Evolutionary conservation across 331 rosid species (phyloP).

Genomic region (Spiraea crenata): DNA sequence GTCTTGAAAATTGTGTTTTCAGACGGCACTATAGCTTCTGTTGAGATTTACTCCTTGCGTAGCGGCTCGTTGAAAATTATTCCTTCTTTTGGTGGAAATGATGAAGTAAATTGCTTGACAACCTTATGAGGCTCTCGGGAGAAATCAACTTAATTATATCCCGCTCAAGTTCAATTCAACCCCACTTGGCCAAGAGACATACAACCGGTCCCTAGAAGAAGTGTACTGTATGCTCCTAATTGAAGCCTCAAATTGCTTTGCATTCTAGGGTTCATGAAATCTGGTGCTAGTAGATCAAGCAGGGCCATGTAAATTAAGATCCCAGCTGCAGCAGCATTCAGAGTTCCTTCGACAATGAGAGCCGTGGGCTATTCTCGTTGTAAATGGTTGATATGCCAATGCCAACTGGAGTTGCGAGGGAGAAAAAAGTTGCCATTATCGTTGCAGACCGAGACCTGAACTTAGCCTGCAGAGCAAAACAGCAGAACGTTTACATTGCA

Average conservation of each 20-base stretch:
- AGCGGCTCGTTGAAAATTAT: too few relatives aligned
- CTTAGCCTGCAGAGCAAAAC: conserved; percentile 14
- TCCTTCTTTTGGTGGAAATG: not conserved
- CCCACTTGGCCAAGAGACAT: conserved; percentile 76
- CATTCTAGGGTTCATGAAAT: conserved; percentile 62
- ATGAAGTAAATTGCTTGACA: too few relatives aligned
- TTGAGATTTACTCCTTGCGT: too few relatives aligned
- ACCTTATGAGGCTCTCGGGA: too few relatives aligned
- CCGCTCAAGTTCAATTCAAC: conserved; percentile 26
- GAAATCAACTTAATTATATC: not conserved
- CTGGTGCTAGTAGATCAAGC: conserved; percentile 75
- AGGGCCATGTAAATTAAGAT: conserved; percentile 73
- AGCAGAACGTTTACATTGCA: not conserved
- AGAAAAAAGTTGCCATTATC: conserved; percentile 61
- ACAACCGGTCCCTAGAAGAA: conserved; percentile 64
- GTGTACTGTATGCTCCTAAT: conserved; percentile 51
- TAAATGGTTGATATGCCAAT: conserved; percentile 49
- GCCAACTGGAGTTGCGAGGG: conserved; percentile 68
- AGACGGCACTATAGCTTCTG: too few relatives aligned
- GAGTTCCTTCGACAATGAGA: conserved; percentile 52
- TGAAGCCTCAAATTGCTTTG: conserved; percentile 49
- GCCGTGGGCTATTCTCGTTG: conserved; percentile 45
- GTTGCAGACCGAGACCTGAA: conserved; percentile 39
- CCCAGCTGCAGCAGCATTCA: conserved; percentile 65
- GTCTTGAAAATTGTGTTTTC: too few relatives aligned